Base-by-base conservation (phyloP, 805 yeast genomes). In the Metschnikowia matae region DNA sequence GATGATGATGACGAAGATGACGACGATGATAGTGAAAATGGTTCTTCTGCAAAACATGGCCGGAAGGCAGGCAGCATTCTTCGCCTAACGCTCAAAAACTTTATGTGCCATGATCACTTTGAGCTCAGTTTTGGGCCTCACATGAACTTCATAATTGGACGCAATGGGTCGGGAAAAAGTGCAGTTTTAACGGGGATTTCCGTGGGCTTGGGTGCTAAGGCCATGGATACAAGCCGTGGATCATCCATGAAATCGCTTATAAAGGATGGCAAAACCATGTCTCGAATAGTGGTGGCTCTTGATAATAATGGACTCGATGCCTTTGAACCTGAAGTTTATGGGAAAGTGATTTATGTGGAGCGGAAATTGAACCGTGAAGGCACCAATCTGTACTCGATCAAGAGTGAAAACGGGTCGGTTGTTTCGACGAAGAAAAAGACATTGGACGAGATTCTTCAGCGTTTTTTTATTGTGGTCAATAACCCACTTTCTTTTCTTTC, bases 401-500 rank as follows among this genome's bases (percentile, higher is more conserved):
- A 75, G 59, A 71, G 82, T 38, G 80, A 69, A 40, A 61, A 56
- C 2, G 84, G 85, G 1, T 76, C 71, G 46, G 73, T 74, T 2
- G 67, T 87, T 0, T 80, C 90, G 1, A 74, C 71, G 14, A 86
- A 84, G 59, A 85, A 83, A 52, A 73, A 75, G 31, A 86, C 83
- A 13, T 67, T 94, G 31, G 89, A 82, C 55, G 79, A 78, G 4
- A 84, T 94, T 2, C 68, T 90, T 43, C 83, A 80, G 55, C 79
- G 77, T 54, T 89, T 85, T 62, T 83, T 85, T 41, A 84, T 92
- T 40, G 84, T 88, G 5, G 85, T 94, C 23, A 91, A 84, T 59
- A 94, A 94, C 59, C 97, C 97, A 5, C 81, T 94, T 80, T 87
- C 96, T 1, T 87, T 94, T 61, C 73, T 94, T 45, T 89, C 96